Conservation (phyloP, 2,329 filamentous ascomycete species). For the Curvularia sp. region DNA sequence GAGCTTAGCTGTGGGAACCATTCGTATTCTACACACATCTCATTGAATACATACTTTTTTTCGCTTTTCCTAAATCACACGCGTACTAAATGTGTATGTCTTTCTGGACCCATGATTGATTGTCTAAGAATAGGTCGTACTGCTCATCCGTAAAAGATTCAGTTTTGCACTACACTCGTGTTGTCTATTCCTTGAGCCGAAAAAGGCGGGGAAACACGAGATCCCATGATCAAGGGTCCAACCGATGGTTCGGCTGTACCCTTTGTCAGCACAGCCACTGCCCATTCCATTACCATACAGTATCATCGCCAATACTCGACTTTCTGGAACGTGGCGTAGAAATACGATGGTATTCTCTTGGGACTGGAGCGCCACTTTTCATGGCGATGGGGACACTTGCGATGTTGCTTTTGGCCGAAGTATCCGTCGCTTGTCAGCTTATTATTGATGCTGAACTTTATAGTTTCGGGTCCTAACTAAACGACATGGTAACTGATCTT, state of each 20-base stretch:
- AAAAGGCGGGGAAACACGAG: slow-evolving; percentile 14
- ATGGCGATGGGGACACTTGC: background rate
- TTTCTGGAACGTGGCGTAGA: background rate
- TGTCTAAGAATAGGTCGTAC: background rate
- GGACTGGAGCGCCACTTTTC: background rate
- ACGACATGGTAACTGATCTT: background rate
- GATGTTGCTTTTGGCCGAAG: background rate
- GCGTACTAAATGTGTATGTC: too few relatives aligned
- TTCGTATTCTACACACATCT: background rate
- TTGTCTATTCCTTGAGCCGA: slow-evolving; percentile 1
- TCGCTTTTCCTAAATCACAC: background rate
- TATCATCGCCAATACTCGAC: background rate
- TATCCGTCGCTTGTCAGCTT: background rate
- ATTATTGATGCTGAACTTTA: background rate
- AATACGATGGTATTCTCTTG: background rate
- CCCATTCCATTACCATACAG: background rate
- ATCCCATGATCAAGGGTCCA: slow-evolving; percentile 1
- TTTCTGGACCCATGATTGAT: background rate
- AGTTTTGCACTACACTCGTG: background rate
- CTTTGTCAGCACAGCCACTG: background rate
- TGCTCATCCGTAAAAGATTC: background rate
- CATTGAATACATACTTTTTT: background rate
- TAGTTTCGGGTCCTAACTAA: background rate
- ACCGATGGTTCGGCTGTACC: background rate
- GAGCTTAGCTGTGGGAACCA: background rate